Conservation (phyloP, 2,329 filamentous ascomycete genomes). For the Pseudohalonectria lignicola region DNA sequence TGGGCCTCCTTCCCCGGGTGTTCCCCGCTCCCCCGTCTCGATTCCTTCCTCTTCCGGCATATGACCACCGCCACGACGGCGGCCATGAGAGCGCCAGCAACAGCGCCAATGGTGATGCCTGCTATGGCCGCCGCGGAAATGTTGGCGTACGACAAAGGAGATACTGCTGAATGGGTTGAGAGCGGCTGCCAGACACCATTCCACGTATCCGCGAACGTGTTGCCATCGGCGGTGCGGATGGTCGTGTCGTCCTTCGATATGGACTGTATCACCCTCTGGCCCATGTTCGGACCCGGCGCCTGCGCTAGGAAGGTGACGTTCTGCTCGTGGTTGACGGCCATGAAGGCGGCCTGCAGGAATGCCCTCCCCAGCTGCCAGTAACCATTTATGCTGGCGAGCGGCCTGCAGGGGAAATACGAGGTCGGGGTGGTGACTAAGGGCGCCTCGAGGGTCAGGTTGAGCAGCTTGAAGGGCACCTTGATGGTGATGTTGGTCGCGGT, state of each 20-base stretch:
- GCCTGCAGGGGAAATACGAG: constrained; percentile 11
- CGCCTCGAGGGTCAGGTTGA: constrained; percentile 26
- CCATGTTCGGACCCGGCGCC: constrained; percentile 8
- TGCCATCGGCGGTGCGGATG: not conserved
- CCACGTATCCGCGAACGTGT: not conserved
- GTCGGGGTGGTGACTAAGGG: constrained; percentile 16
- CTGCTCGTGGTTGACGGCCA: constrained; percentile 8
- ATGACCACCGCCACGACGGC: not conserved
- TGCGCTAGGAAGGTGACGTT: constrained; percentile 10
- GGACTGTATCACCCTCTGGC: constrained; percentile 5
- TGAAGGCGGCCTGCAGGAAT: constrained; percentile 11
- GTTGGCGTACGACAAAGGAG: not conserved
- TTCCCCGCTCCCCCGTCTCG: too few relatives aligned
- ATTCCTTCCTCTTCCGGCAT: not conserved
- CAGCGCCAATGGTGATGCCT: not conserved
- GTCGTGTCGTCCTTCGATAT: not conserved
- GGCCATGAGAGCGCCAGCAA: not conserved
- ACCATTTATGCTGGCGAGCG: not conserved
- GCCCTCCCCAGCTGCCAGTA: constrained; percentile 10
- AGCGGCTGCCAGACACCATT: not conserved
- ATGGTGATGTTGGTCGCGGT: constrained; percentile 23
- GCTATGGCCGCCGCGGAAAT: not conserved
- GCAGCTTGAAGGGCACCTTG: constrained; percentile 27
- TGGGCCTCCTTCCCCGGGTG: too few relatives aligned
- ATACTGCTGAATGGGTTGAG: not conserved